A percentile compares a stretch with the other conserved stretches of the same genome.
Conservation (phyloP, 768 basidiomycete genomes). For the Hemileccinum impolitum region DNA sequence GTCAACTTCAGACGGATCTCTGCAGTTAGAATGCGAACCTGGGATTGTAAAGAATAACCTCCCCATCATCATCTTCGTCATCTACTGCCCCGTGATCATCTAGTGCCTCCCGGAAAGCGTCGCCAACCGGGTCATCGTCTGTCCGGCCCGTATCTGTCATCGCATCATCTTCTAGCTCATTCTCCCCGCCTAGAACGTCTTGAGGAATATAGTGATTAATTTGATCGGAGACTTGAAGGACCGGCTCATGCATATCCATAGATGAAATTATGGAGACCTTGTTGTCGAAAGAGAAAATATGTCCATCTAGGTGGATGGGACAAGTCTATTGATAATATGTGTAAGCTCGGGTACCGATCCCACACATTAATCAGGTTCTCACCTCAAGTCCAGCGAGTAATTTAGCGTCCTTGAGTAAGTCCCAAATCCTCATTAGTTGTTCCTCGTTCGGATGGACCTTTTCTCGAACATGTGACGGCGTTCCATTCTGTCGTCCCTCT, state of each 20-base stretch:
- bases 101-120: conserved; percentile 55
- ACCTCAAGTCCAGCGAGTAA: conserved; percentile 60
- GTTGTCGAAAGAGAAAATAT: conserved; percentile 20
- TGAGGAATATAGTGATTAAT: conserved; percentile 6
- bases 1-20: conserved; percentile 6
- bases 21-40: conserved; percentile 37
- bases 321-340: conserved; percentile 19
- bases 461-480: conserved; percentile 31
- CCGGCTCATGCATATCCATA: neutral
- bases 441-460: conserved; percentile 90
- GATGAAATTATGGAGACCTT: conserved; percentile 6
- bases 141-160: conserved; percentile 69
- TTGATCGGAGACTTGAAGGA: conserved; percentile 12
- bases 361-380: conserved; percentile 17
- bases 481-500: conserved; percentile 24
- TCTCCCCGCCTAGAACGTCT: conserved; percentile 1
- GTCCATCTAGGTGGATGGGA: conserved; percentile 23
- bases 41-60: conserved; percentile 77
- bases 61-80: conserved; percentile 56
- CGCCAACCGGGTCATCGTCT: conserved; percentile 71
- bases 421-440: conserved; percentile 90
- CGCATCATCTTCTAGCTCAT: conserved; percentile 51
- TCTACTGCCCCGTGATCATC: conserved; percentile 31
- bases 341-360: conserved; percentile 13
- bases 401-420: conserved; percentile 72